Percentiles rank a stretch among this genome's conserved stretches.
phyloP scores from a whole-genome alignment of 2,329 filamentous ascomycete species.

The Aureobasidium sp. region DNA sequence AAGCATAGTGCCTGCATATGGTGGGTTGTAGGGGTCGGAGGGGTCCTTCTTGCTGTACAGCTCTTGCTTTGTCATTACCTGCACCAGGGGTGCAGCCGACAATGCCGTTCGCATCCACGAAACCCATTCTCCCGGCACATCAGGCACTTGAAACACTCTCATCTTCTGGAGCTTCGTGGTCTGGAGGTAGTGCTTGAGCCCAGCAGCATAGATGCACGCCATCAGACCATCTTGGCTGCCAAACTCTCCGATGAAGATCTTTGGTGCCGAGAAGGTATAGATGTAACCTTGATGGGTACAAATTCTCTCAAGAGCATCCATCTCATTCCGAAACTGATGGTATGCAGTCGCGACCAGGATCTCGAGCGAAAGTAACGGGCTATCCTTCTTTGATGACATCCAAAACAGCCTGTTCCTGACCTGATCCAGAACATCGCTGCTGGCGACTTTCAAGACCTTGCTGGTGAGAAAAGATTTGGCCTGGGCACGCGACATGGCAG shows the following conservation, averaged over 20 bases:
- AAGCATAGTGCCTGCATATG: background rate
- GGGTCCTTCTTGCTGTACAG: background rate
- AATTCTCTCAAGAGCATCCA: background rate
- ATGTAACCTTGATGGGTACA: slow-evolving; percentile 1
- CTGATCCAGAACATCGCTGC: background rate
- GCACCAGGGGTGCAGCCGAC: background rate
- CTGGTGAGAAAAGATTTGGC: background rate
- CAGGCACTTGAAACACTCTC: background rate
- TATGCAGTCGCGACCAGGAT: slow-evolving; percentile 2
- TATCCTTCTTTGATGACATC: background rate
- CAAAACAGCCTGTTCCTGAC: background rate
- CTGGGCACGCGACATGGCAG: background rate
- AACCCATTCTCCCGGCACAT: background rate
- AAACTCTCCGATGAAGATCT: background rate
- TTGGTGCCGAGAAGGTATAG: slow-evolving; percentile 5
- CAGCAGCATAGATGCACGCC: slow-evolving; percentile 8
- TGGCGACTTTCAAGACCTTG: background rate
- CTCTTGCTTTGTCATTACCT: background rate
- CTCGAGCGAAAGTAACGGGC: slow-evolving; percentile 5
- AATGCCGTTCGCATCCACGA: background rate
- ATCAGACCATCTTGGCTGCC: background rate
- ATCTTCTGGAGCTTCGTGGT: background rate
- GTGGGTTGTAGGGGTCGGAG: background rate
- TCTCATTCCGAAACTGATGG: slow-evolving; percentile 1
- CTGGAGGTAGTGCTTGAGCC: slow-evolving; percentile 1